These are phyloP conservation scores for Immersiporthe knoxdaviesiana DNA, from an alignment of 2,329 filamentous ascomycete species.

Conservation along the genomic window DNA sequence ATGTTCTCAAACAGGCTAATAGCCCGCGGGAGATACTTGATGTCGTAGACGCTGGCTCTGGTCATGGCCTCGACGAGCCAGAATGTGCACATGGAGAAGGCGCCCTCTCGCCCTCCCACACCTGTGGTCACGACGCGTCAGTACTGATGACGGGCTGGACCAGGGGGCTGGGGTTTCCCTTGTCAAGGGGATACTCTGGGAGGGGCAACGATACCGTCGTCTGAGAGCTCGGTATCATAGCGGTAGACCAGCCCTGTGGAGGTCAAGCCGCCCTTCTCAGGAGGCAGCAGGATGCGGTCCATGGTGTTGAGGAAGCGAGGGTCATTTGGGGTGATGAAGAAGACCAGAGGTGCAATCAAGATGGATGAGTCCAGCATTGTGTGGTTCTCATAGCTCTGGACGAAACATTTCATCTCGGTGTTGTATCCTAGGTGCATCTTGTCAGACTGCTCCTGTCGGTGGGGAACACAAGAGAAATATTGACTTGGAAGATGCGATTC, in stretches of 20 bases:
- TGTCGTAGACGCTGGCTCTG: constrained; percentile 66
- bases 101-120: constrained; percentile 74
- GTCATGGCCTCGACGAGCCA: constrained; percentile 82
- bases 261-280: constrained; percentile 75
- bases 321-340: constrained; percentile 79
- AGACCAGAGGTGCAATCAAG: constrained; percentile 76
- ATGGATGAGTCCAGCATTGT: constrained; percentile 75
- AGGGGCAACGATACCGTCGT: constrained; percentile 60
- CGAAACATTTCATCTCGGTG: constrained; percentile 67
- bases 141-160: background rate
- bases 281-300: constrained; percentile 70
- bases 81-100: constrained; percentile 82
- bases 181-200: background rate
- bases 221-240: constrained; percentile 69
- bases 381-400: constrained; percentile 75
- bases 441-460: background rate
- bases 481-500: background rate
- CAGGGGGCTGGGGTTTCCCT: background rate
- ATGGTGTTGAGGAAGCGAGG: constrained; percentile 74
- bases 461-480: background rate
- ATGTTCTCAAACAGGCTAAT: constrained; percentile 78
- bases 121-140: constrained; percentile 47
- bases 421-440: constrained; percentile 61
- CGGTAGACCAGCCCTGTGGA: constrained; percentile 76
- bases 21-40: constrained; percentile 61